Conservation (phyloP, 148 eudicot species). For the Nepenthes mirabilis region DNA sequence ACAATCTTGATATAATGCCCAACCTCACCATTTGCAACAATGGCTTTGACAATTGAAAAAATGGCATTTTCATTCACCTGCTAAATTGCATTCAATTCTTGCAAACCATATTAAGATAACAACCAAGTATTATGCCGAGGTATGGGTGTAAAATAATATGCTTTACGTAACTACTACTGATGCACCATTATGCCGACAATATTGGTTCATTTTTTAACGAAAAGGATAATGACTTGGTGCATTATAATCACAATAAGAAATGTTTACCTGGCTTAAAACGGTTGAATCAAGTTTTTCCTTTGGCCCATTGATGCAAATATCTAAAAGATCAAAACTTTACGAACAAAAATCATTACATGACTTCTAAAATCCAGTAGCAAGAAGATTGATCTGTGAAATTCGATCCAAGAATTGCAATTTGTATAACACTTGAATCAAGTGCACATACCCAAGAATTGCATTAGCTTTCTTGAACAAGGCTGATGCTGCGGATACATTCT, state of each 20-base stretch:
- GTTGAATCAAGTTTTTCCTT: constrained; percentile 95
- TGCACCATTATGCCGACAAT: neutral
- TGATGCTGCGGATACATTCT: constrained; percentile 83
- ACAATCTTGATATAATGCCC: too few species aligned
- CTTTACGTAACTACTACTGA: neutral
- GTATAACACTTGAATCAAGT: neutral
- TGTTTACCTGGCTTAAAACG: constrained; percentile 74
- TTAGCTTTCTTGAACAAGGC: constrained; percentile 74
- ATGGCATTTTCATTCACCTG: too few species aligned
- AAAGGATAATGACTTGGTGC: neutral
- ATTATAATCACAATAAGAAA: neutral
- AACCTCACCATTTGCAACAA: too few species aligned
- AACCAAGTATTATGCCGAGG: too few species aligned
- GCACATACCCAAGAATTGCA: constrained; percentile 67
- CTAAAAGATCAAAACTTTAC: constrained; percentile 79
- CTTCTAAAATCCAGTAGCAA: neutral
- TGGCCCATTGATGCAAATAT: constrained; percentile 79
- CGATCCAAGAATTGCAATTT: neutral
- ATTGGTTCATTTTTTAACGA: neutral
- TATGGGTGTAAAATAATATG: too few species aligned
- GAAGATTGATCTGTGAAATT: neutral
- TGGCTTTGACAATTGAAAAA: too few species aligned
- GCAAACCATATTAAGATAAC: too few species aligned
- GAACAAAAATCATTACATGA: neutral
- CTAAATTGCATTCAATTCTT: too few species aligned